Evolutionary conservation across 1,284 basidiomycete genomes (phyloP).

Genomic region (Malassezia psittaci): DNA sequence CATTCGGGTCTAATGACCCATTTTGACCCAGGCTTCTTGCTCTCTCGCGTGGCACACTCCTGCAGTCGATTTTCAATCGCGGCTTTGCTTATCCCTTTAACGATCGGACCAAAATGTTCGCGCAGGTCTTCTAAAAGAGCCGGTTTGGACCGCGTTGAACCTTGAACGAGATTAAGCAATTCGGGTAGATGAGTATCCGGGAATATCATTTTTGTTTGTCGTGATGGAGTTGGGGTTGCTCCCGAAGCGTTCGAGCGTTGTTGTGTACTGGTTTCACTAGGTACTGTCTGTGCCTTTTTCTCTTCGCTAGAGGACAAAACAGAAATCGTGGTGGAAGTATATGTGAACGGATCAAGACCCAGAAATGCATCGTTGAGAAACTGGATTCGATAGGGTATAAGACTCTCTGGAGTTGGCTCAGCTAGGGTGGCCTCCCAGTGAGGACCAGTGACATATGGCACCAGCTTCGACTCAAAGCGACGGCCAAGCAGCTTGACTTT

Average conservation of each 20-base stretch:
- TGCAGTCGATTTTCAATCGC: slow-evolving; percentile 27
- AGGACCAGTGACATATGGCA: slow-evolving; percentile 39
- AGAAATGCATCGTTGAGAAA: slow-evolving; percentile 32
- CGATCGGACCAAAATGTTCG: slow-evolving; percentile 25
- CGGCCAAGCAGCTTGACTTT: slow-evolving; percentile 39
- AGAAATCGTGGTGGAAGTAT: slow-evolving; percentile 18
- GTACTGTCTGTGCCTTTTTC: not conserved
- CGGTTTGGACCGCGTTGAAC: slow-evolving; percentile 29
- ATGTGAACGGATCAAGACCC: slow-evolving; percentile 41
- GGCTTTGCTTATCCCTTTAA: slow-evolving; percentile 28
- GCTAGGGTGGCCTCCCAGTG: slow-evolving; percentile 36
- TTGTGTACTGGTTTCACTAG: not conserved
- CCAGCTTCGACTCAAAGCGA: slow-evolving; percentile 39
- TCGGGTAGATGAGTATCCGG: slow-evolving; percentile 23
- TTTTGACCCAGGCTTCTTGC: slow-evolving; percentile 22
- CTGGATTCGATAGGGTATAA: slow-evolving; percentile 36
- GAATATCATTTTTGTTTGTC: slow-evolving; percentile 13
- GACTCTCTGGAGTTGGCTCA: slow-evolving; percentile 27
- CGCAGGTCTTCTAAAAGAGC: slow-evolving; percentile 34
- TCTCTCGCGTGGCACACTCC: slow-evolving; percentile 26
- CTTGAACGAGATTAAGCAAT: slow-evolving; percentile 25
- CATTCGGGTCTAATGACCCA: slow-evolving; percentile 33
- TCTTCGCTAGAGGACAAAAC: not conserved
- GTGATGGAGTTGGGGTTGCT: not conserved
- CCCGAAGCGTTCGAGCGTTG: no score